Evolutionary conservation across 495 filamentous ascomycete species (phyloP).

Genomic region (Penicillium cinerascens): DNA sequence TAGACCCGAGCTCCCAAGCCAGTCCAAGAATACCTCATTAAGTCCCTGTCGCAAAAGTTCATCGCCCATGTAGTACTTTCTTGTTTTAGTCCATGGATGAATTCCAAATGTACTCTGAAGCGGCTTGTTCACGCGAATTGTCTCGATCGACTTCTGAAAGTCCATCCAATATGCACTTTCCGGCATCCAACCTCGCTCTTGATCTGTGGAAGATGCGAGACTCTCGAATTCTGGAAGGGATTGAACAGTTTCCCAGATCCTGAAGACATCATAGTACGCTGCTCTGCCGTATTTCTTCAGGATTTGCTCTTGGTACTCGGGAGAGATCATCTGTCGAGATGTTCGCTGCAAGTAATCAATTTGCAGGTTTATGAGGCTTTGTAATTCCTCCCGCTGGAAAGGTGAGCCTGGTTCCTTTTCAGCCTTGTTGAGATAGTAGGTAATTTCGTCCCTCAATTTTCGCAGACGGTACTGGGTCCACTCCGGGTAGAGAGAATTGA

Average conservation of each 20-base stretch:
- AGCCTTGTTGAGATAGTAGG: slow-evolving; percentile 3
- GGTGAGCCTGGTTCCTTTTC: neutral
- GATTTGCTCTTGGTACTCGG: slow-evolving; percentile 1
- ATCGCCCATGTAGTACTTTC: slow-evolving; percentile 19
- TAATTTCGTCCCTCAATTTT: slow-evolving; percentile 15
- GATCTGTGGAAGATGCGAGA: slow-evolving; percentile 8
- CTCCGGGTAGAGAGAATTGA: slow-evolving; percentile 23
- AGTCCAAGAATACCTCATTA: slow-evolving; percentile 22
- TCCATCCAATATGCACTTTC: slow-evolving; percentile 15
- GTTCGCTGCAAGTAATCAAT: slow-evolving; percentile 17
- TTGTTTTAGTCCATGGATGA: neutral
- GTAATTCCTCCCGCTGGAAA: slow-evolving; percentile 1
- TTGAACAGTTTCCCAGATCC: slow-evolving; percentile 16
- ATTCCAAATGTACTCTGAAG: slow-evolving; percentile 12
- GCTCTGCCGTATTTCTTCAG: slow-evolving; percentile 9
- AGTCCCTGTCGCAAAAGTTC: slow-evolving; percentile 22
- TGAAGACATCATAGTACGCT: slow-evolving; percentile 14
- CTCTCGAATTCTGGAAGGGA: slow-evolving; percentile 10
- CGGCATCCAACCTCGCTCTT: slow-evolving; percentile 9
- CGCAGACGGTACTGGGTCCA: slow-evolving; percentile 28
- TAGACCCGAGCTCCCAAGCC: slow-evolving; percentile 13
- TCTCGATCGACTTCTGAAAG: slow-evolving; percentile 12
- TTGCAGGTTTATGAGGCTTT: slow-evolving; percentile 11
- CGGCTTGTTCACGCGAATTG: slow-evolving; percentile 5
- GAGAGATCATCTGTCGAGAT: slow-evolving; percentile 15